Base-by-base conservation (phyloP, 805 yeast genomes). In the Kuraishia molischiana region DNA sequence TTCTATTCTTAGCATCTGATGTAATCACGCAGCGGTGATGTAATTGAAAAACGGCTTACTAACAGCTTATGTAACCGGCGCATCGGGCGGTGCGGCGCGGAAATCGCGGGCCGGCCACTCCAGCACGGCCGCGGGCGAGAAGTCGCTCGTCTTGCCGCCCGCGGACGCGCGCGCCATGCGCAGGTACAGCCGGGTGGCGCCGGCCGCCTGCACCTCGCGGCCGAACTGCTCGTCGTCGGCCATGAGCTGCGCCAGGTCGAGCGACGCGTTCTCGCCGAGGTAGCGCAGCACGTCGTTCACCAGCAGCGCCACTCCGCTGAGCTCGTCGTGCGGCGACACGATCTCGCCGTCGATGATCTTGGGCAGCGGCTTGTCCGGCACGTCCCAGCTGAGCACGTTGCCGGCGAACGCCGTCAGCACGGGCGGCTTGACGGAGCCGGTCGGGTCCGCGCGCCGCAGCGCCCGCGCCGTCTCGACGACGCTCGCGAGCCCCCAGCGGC, bases 401-500 rank as follows among this genome's bases (percentile, higher is more conserved):
- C 61, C 49, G 1, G 46, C 35, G 44, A 50, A 63, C 0, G 62
- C 64, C 1, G 50, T 42, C 33, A 77, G 61, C 3, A 37, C 38
- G 0, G 86, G 86, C 4, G 85, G 83, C 13, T 59, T 45, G 19
- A 69, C 50, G 29, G 50, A 55, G 0, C 76, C 77, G 33, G 74
- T 70, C 0, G 94, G 89, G 47, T 84, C 95, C 15, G 82, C 82
- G 46, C 97, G 65, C 39, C 76, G 54, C 32, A 89, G 55, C 3
- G 84, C 69, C 4, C 67, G 59, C 19, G 71, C 71, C 0, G 95
- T 85, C 51, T 90, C 96, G 1, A 84, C 77, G 40, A 90, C 76
- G 11, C 95, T 78, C 2, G 94, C 97, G 50, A 83, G 78, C 39
- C 92, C 97, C 98, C 98, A 90, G 39, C 94, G 65, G 0, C 94